Conservation (phyloP, 768 basidiomycete genomes). For the Tricholoma sp. region DNA sequence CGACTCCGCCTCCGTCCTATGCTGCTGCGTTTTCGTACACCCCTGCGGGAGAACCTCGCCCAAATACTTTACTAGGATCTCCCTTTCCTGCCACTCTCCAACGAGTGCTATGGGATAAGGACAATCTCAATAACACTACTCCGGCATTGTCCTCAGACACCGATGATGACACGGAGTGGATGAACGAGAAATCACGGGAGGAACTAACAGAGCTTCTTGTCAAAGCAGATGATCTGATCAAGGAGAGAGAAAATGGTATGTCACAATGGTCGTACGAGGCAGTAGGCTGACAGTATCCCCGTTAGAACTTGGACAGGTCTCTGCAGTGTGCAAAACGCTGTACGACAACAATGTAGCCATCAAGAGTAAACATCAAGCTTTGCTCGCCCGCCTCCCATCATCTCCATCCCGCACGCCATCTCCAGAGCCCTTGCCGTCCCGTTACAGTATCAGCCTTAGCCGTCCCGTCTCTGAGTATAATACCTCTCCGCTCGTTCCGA, state of each 20-base stretch:
- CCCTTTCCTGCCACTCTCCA: conserved; percentile 33
- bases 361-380: conserved; percentile 66
- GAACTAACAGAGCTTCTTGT: conserved; percentile 66
- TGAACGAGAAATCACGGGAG: conserved; percentile 63
- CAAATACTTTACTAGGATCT: conserved; percentile 29
- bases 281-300: conserved; percentile 8
- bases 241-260: conserved; percentile 71
- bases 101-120: conserved; percentile 20
- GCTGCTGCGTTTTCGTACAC: conserved; percentile 35
- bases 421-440: conserved; percentile 27
- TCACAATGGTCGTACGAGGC: conserved; percentile 4
- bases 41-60: conserved; percentile 14
- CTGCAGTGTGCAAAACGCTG: conserved; percentile 62
- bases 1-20: conserved; percentile 39
- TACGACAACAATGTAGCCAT: conserved; percentile 66
- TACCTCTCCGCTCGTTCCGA: conserved; percentile 13
- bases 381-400: conserved; percentile 62
- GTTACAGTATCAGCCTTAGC: conserved; percentile 23
- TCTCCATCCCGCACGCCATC: conserved; percentile 21
- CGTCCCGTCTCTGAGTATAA: conserved; percentile 16
- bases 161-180: conserved; percentile 36
- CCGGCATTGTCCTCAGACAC: conserved; percentile 14
- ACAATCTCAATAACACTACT: conserved; percentile 1
- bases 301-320: conserved; percentile 63
- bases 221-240: conserved; percentile 72